A percentile compares a stretch with the other conserved stretches of the same genome.
These are phyloP conservation scores for Mallotus nudiflorus DNA, from an alignment of 345 rosid genomes.

Conservation along the genomic window DNA sequence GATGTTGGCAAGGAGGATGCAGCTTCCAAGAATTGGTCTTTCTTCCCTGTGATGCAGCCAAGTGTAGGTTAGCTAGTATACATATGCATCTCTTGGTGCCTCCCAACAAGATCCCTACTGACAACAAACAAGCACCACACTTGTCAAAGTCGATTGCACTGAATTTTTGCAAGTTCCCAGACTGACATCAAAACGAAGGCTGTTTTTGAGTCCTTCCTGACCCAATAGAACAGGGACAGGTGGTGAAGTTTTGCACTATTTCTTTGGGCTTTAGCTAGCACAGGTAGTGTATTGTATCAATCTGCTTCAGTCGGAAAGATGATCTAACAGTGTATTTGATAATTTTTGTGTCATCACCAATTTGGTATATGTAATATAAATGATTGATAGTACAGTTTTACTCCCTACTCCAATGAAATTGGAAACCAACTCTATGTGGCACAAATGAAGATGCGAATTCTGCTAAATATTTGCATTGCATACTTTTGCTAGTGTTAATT, in stretches of 20 bases:
- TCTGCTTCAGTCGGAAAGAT: constrained; percentile 21
- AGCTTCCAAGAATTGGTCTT: constrained; percentile 62
- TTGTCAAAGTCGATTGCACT: constrained; percentile 6
- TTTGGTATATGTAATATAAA: constrained; percentile 27
- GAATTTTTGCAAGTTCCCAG: constrained; percentile 6
- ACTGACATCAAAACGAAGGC: constrained; percentile 39
- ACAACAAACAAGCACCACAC: constrained; percentile 9
- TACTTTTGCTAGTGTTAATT: too few species aligned
- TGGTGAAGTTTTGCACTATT: constrained; percentile 4
- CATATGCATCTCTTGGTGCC: not conserved
- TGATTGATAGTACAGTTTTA: constrained; percentile 18
- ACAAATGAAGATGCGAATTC: not conserved
- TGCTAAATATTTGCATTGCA: not conserved
- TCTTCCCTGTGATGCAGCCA: constrained; percentile 76
- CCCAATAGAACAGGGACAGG: constrained; percentile 24
- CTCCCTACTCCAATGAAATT: constrained; percentile 10
- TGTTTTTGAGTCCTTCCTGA: constrained; percentile 47
- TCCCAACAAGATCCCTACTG: constrained; percentile 4
- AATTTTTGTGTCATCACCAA: constrained; percentile 14
- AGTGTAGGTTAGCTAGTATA: constrained; percentile 49
- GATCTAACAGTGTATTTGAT: constrained; percentile 9
- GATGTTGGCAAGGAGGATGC: constrained; percentile 46
- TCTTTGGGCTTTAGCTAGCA: constrained; percentile 7
- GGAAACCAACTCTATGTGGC: not conserved
- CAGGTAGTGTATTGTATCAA: constrained; percentile 19